These are phyloP conservation scores for Saussurea involucrata DNA, from an alignment of 129 eudicot species.

Conservation along the genomic window DNA sequence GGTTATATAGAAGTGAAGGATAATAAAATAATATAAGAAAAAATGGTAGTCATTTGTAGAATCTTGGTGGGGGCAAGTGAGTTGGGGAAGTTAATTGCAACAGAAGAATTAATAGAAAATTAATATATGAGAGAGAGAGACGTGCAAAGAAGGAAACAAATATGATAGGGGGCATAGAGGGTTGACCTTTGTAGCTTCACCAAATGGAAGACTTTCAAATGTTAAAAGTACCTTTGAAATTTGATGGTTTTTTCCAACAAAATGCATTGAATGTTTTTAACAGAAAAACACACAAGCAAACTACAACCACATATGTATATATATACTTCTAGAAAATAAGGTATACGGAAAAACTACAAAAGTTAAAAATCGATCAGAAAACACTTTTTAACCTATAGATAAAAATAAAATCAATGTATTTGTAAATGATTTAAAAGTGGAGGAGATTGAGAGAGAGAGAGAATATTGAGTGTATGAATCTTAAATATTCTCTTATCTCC, in stretches of 20 bases:
- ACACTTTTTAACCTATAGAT: too few relatives aligned
- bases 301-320: neutral
- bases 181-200: constrained; percentile 45
- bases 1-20: constrained; percentile 25
- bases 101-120: constrained; percentile 11
- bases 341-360: too few relatives aligned
- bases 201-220: constrained; percentile 18
- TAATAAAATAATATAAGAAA: constrained; percentile 22
- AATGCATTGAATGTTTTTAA: neutral
- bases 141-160: constrained; percentile 41
- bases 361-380: too few relatives aligned
- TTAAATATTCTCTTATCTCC: too few relatives aligned
- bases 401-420: too few relatives aligned
- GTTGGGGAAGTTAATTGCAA: constrained; percentile 49
- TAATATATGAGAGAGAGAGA: constrained; percentile 22
- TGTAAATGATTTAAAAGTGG: too few relatives aligned
- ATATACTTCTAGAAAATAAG: too few relatives aligned
- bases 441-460: too few relatives aligned
- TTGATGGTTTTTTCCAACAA: neutral
- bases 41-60: constrained; percentile 36
- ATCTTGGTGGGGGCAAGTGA: constrained; percentile 48
- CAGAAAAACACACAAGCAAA: neutral
- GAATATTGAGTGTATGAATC: too few relatives aligned
- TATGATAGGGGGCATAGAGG: constrained; percentile 12
- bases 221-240: neutral